phyloP scores from a whole-genome alignment of 768 basidiomycete species.

The Crassisporium funariophilum region DNA sequence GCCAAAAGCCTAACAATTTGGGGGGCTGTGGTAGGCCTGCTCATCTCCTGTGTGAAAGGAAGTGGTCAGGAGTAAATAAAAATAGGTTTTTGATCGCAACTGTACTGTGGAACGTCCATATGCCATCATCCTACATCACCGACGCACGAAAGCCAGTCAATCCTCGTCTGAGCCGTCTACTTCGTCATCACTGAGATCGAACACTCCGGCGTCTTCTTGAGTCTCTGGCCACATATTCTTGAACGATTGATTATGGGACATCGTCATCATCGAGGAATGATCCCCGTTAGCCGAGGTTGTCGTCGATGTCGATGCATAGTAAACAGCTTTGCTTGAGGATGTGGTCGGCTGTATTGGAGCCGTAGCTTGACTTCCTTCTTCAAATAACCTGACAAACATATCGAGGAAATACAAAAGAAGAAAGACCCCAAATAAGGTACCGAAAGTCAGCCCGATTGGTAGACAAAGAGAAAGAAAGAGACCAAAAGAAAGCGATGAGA shows the following conservation, averaged over 20 bases:
- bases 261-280: constrained; percentile 12
- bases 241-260: constrained; percentile 21
- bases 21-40: too few relatives aligned
- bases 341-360: not conserved
- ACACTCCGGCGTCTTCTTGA: constrained; percentile 40
- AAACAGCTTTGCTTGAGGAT: not conserved
- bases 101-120: too few relatives aligned
- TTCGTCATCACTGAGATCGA: constrained; percentile 55
- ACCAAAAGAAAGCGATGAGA: constrained; percentile 10
- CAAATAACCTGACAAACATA: constrained; percentile 35
- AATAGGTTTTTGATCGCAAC: too few relatives aligned
- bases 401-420: constrained; percentile 9
- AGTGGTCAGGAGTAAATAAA: too few relatives aligned
- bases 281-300: constrained; percentile 6
- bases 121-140: too few relatives aligned
- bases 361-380: constrained; percentile 24
- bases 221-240: constrained; percentile 47
- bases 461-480: constrained; percentile 10
- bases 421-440: constrained; percentile 9
- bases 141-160: not conserved
- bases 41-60: too few relatives aligned
- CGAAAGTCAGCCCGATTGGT: not conserved
- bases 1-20: too few relatives aligned
- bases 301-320: constrained; percentile 1
- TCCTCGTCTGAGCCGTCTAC: constrained; percentile 32